These are phyloP conservation scores for Fusarium aywerte DNA, from an alignment of 2,329 filamentous ascomycete genomes.

Conservation along the genomic window DNA sequence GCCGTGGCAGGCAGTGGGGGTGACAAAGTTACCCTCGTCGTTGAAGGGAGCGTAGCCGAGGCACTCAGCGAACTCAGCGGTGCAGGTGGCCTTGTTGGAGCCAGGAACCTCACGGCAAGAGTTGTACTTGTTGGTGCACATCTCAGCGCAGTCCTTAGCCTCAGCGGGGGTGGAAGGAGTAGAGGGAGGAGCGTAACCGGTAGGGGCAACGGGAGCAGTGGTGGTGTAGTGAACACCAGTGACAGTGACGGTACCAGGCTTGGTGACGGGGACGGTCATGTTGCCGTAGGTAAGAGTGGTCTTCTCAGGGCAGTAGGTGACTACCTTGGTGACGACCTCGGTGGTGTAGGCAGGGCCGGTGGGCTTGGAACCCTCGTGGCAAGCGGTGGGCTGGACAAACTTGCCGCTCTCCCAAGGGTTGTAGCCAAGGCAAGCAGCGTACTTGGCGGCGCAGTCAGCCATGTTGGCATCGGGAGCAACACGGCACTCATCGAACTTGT, in stretches of 20 bases:
- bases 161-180: slow-evolving; percentile 28
- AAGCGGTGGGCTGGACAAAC: slow-evolving; percentile 33
- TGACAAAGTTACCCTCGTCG: slow-evolving; percentile 3
- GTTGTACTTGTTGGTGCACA: slow-evolving; percentile 7
- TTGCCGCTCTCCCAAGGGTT: slow-evolving; percentile 39
- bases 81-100: slow-evolving; percentile 11
- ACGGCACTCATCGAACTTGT: slow-evolving; percentile 39
- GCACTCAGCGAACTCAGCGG: slow-evolving; percentile 16
- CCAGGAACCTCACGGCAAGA: not conserved
- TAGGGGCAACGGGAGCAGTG: slow-evolving; percentile 32
- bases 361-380: slow-evolving; percentile 61
- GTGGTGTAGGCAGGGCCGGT: slow-evolving; percentile 24
- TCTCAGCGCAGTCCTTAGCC: slow-evolving; percentile 26
- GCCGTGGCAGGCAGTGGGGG: slow-evolving; percentile 11
- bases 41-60: slow-evolving; percentile 18
- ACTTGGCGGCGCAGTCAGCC: slow-evolving; percentile 41
- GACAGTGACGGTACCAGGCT: slow-evolving; percentile 29
- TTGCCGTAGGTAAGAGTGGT: slow-evolving; percentile 51
- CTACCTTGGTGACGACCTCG: slow-evolving; percentile 45
- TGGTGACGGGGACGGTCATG: slow-evolving; percentile 32
- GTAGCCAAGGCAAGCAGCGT: slow-evolving; percentile 43
- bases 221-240: slow-evolving; percentile 27
- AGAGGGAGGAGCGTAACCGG: slow-evolving; percentile 24
- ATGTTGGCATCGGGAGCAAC: slow-evolving; percentile 35
- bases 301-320: slow-evolving; percentile 52